Base-by-base conservation (phyloP, 2,329 filamentous ascomycete species). In the Trichoderma asperellum region DNA sequence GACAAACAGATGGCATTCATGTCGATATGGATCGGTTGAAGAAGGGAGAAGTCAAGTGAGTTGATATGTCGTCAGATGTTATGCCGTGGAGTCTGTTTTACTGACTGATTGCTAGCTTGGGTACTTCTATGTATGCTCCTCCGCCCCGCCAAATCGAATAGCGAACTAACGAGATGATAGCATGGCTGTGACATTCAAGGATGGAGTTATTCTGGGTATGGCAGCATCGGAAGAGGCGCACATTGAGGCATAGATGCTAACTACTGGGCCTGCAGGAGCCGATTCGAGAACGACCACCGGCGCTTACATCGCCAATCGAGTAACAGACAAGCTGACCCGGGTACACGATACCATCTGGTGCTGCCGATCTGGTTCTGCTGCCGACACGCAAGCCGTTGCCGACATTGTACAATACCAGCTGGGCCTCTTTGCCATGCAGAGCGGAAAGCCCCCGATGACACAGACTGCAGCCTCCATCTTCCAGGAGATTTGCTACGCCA, bases 301-400 rank as follows among this genome's bases (percentile, higher is more conserved):
- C 77, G 90, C 95, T 76, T 99, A 98, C 87, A 98, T 99, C 79
- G 96, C 96, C 76, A 99, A 99, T 83, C 91, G 96, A 86, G 96
- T 99, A 74, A 99, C 96, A 73, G 96, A 99, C 87, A 99, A 99
- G 87, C 90, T 99, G 80, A 99, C 96, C 77, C 92, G 94, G 85
- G 95, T 99, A 71, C 92, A 97, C 84, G 96, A 99, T 82, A 98
- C 95, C 70, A 98, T 99, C 83, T 99, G 96, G 96, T 99, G 96
- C 85, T 99, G 96, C 85, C 91, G 96, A 77, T 98, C 96, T 71
- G 96, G 96, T 63, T 99, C 96, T 32, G 96, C 96, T 37, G 96
- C 96, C 74, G 96, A 99, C 79, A 99, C 96, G 70, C 96, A 99
- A 83, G 96, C 96, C 61, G 94, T 99, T 60, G 96, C 96, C 70